These are phyloP conservation scores for Apiospora rasikravindrae DNA, from an alignment of 2,329 filamentous ascomycete species.

Conservation along the genomic window DNA sequence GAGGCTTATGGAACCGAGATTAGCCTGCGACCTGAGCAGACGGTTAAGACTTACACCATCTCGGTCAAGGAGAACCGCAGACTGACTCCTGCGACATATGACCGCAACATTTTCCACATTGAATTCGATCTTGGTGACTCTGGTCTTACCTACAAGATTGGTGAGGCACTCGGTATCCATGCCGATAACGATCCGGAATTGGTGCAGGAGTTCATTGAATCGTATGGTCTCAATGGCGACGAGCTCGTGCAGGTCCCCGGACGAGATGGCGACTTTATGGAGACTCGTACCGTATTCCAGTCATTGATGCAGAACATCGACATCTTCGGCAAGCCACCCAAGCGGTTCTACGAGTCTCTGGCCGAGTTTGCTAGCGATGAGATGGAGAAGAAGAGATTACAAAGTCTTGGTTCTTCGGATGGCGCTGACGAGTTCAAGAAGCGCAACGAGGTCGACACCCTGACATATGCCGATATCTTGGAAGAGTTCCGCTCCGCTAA, in stretches of 20 bases:
- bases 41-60: constrained; percentile 84
- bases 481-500: constrained; percentile 89
- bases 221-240: constrained; percentile 82
- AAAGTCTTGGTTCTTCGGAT: constrained; percentile 75
- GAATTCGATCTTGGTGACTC: constrained; percentile 95
- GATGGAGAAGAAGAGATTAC: constrained; percentile 79
- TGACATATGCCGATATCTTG: constrained; percentile 90
- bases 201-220: constrained; percentile 84
- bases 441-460: constrained; percentile 85
- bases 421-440: constrained; percentile 91
- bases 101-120: constrained; percentile 99
- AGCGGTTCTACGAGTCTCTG: constrained; percentile 95
- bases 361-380: constrained; percentile 85
- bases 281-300: constrained; percentile 93
- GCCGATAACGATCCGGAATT: constrained; percentile 86
- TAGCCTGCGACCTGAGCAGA: constrained; percentile 81
- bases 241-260: constrained; percentile 91
- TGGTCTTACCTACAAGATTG: constrained; percentile 94
- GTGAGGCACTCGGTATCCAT: constrained; percentile 95
- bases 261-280: constrained; percentile 77
- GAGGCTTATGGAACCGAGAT: constrained; percentile 83
- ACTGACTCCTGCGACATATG: constrained; percentile 85
- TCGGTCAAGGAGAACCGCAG: constrained; percentile 95
- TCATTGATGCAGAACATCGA: constrained; percentile 90
- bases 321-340: constrained; percentile 94